Evolutionary conservation across 768 basidiomycete genomes (phyloP).

Genomic region (Podaxis pistillaris): DNA sequence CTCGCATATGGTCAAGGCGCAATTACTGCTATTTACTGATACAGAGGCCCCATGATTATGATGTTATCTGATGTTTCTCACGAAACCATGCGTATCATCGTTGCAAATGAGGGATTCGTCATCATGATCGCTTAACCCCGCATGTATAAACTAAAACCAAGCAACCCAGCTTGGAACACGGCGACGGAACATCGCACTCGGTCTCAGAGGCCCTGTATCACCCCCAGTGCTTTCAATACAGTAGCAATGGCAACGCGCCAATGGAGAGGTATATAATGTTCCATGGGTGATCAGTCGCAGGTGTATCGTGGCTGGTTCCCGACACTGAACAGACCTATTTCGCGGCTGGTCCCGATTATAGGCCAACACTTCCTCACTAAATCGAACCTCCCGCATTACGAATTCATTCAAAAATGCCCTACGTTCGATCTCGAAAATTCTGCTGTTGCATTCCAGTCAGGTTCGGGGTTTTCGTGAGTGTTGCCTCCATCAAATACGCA

Average conservation of each 20-base stretch:
- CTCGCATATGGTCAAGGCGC: no score
- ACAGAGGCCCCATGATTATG: no score
- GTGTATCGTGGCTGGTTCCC: conserved; percentile 37
- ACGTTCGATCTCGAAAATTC: conserved; percentile 55
- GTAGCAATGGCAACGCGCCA: not conserved
- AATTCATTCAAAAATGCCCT: conserved; percentile 39
- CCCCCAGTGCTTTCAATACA: not conserved
- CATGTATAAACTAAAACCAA: not conserved
- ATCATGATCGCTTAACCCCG: not conserved
- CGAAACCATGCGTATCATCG: not conserved
- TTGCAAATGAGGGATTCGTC: not conserved
- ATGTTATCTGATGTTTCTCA: not conserved
- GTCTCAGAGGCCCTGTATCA: not conserved
- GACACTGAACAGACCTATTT: conserved; percentile 22
- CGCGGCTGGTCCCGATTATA: conserved; percentile 13
- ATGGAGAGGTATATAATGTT: not conserved
- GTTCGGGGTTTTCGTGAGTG: conserved; percentile 56
- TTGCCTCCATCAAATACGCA: not conserved
- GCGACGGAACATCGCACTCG: not conserved
- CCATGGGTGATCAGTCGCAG: not conserved
- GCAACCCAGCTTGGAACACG: not conserved
- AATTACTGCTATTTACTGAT: no score
- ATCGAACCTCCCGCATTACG: conserved; percentile 20
- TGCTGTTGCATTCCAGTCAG: conserved; percentile 68
- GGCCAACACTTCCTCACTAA: conserved; percentile 19